Base-by-base conservation (phyloP, 768 basidiomycete genomes). In the Termitomyces sp. region DNA sequence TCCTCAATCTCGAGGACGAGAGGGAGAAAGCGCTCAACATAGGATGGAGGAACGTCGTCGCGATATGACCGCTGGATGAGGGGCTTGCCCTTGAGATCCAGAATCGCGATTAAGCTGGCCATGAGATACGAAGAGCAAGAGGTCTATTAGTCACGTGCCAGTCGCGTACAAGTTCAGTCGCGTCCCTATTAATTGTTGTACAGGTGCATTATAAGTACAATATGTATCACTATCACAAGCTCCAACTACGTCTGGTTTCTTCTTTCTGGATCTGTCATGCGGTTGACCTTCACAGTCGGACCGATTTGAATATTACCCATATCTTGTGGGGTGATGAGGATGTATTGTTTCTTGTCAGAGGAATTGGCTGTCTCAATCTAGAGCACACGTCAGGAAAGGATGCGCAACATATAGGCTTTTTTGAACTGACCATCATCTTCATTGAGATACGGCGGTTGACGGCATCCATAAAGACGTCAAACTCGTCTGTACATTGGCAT, bases 11-110 rank as follows among this genome's bases (percentile, higher is more conserved):
- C 96, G 35, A 98, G 84, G 25, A 98, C 76, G 29, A 97, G 82
- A 0, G 96, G 96, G 35, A 98, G 80, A 70, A 99, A 98, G 45
- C 91, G 85, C 68, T 98, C 97, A 63, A 99, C 86, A 59, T 89
- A 89, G 1, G 93, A 86, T 0, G 91, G 66, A 0, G 92, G 85
- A 0, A 99, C 92, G 75, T 99, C 97, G 73, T 98, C 97, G 56
- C 94, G 84, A 75, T 98, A 99, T 0, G 94, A 90, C 7, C 96
- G 83, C 69, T 98, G 96, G 60, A 99, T 99, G 44, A 98, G 81
- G 8, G 96, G 92, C 64, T 99, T 99, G 68, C 96, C 96, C 77
- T 98, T 99, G 73, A 98, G 86, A 74, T 98, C 96, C 66, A 98
- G 89, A 65, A 98, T 95, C 37, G 95, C 94, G 59, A 98, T 87